These are phyloP conservation scores for Lentinula sp. DNA, from an alignment of 768 basidiomycete genomes.

Conservation along the genomic window DNA sequence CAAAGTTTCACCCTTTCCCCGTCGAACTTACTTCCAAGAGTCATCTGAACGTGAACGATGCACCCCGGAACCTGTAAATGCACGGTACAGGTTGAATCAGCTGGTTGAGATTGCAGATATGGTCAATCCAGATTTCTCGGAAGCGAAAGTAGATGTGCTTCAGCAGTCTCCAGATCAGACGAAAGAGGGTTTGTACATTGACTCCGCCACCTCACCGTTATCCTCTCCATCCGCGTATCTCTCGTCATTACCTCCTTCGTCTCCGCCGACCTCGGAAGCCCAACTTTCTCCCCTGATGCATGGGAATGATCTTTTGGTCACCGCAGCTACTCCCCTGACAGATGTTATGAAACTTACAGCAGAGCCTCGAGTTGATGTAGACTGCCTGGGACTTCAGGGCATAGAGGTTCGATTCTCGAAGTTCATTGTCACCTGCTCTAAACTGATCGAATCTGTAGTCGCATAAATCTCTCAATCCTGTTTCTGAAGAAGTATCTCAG, in stretches of 20 bases:
- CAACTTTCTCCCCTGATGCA: background rate
- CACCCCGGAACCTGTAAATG: background rate
- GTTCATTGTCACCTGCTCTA: background rate
- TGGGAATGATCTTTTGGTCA: background rate
- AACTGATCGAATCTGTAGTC: background rate
- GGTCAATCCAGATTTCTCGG: background rate
- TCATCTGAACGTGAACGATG: background rate
- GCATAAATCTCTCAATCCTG: background rate
- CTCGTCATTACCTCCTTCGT: conserved; percentile 1
- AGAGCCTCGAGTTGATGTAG: background rate
- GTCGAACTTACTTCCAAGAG: conserved; percentile 1
- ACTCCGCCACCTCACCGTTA: background rate
- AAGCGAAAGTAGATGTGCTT: background rate
- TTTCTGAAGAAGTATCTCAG: background rate
- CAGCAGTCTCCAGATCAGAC: background rate
- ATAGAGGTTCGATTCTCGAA: background rate
- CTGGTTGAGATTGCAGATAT: background rate
- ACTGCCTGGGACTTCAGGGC: background rate
- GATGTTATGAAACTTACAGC: background rate
- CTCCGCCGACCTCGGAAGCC: conserved; percentile 1
- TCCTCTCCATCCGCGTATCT: background rate
- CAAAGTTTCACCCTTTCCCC: conserved; percentile 1
- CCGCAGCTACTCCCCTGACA: background rate
- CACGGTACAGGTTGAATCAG: background rate
- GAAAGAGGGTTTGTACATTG: background rate